phyloP scores from a whole-genome alignment of 2,329 filamentous ascomycete genomes.

The Ceratocystis variospora region DNA sequence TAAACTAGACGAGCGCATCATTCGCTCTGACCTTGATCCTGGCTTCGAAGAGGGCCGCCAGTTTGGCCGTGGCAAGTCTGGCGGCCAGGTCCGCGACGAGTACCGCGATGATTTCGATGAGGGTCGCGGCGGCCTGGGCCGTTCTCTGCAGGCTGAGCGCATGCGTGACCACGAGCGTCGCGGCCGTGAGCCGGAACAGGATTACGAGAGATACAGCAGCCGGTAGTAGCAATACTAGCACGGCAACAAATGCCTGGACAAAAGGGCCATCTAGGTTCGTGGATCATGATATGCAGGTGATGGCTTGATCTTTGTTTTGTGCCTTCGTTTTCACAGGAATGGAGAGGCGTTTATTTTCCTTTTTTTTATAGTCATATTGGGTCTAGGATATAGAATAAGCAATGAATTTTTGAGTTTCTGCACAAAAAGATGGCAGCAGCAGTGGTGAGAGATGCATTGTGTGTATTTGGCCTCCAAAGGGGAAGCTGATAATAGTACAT shows the following conservation, averaged over 20 bases:
- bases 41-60: slow-evolving; percentile 93
- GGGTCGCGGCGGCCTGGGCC: slow-evolving; percentile 76
- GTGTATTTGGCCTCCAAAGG: background rate
- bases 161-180: slow-evolving; percentile 28
- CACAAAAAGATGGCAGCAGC: background rate
- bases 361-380: slow-evolving; percentile 13
- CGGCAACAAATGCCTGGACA: background rate
- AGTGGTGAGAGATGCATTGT: background rate
- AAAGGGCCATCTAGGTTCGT: background rate
- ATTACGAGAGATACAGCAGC: slow-evolving; percentile 26
- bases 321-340: background rate
- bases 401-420: slow-evolving; percentile 13
- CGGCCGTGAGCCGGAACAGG: slow-evolving; percentile 24
- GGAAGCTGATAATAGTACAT: slow-evolving; percentile 11
- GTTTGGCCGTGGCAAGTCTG: slow-evolving; percentile 89
- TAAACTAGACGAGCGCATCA: slow-evolving; percentile 93
- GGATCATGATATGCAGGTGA: slow-evolving; percentile 7
- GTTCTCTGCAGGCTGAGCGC: slow-evolving; percentile 51
- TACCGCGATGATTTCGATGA: slow-evolving; percentile 96
- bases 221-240: background rate
- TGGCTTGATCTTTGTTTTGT: slow-evolving; percentile 11
- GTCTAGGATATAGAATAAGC: slow-evolving; percentile 18
- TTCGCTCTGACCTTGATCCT: slow-evolving; percentile 86
- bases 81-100: slow-evolving; percentile 93
- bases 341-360: slow-evolving; percentile 13